Evolutionary conservation across 2,329 filamentous ascomycete genomes (phyloP).

Genomic region (Ploettnerulaceae sp.): DNA sequence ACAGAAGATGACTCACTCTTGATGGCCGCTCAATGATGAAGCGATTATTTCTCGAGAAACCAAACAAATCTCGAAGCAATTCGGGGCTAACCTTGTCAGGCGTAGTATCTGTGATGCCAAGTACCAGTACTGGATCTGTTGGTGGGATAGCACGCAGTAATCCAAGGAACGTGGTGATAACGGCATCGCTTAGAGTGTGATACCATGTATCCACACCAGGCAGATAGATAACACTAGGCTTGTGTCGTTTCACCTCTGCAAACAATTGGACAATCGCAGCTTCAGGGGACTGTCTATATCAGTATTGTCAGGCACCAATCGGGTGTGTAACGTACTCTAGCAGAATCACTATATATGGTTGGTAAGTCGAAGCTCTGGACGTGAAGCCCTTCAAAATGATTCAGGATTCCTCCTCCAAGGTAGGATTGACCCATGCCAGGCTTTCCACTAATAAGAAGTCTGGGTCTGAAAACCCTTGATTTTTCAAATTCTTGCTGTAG

Average conservation of each 20-base stretch:
- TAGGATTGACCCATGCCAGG: slow-evolving; percentile 94
- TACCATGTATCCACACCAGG: slow-evolving; percentile 90
- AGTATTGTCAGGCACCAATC: slow-evolving; percentile 11
- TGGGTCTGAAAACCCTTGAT: slow-evolving; percentile 80
- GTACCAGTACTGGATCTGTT: slow-evolving; percentile 80
- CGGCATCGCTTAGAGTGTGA: slow-evolving; percentile 50
- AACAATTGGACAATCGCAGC: slow-evolving; percentile 88
- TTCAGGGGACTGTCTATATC: slow-evolving; percentile 44
- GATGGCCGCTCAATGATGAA: slow-evolving; percentile 65
- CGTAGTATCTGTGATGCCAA: slow-evolving; percentile 76
- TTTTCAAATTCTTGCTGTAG: slow-evolving; percentile 75
- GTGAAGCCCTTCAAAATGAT: slow-evolving; percentile 89
- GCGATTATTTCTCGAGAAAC: slow-evolving; percentile 75
- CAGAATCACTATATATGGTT: slow-evolving; percentile 76
- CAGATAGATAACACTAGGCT: slow-evolving; percentile 93
- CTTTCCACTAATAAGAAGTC: slow-evolving; percentile 75
- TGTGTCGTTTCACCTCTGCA: slow-evolving; percentile 86
- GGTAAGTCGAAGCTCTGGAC: slow-evolving; percentile 92
- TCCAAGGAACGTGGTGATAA: slow-evolving; percentile 76
- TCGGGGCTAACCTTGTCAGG: slow-evolving; percentile 55
- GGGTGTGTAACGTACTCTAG: slow-evolving; percentile 53
- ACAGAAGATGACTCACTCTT: slow-evolving; percentile 42
- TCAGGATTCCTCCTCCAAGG: slow-evolving; percentile 75
- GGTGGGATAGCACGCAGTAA: slow-evolving; percentile 80
- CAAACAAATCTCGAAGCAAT: slow-evolving; percentile 75